Conservation (phyloP, 257 asterid genomes). For the Solanum pinnatisectum region DNA sequence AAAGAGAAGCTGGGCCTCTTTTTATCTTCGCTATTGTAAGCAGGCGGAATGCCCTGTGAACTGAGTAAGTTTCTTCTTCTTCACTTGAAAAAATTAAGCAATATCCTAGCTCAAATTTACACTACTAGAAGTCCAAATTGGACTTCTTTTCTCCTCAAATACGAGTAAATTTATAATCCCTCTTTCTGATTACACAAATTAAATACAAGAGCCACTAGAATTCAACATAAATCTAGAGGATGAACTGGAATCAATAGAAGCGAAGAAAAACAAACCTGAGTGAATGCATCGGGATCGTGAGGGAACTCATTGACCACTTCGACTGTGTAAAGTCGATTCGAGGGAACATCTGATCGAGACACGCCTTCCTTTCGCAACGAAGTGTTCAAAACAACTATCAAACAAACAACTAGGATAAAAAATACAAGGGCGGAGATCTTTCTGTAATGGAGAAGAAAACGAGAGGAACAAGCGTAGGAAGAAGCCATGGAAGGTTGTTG, state of each 20-base stretch:
- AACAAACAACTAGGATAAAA: slow-evolving; percentile 14
- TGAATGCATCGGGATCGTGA: slow-evolving; percentile 77
- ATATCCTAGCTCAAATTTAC: not conserved
- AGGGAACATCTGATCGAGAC: slow-evolving; percentile 10
- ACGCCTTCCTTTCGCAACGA: slow-evolving; percentile 20
- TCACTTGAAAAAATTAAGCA: not conserved
- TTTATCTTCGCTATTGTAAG: not conserved
- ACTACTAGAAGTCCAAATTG: not conserved
- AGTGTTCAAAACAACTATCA: slow-evolving; percentile 18
- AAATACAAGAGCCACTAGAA: not conserved
- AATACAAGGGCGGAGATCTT: slow-evolving; percentile 21
- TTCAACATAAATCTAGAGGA: not conserved
- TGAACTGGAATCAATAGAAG: not conserved
- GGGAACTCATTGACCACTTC: slow-evolving; percentile 70
- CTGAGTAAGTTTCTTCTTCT: not conserved
- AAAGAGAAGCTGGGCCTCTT: not conserved
- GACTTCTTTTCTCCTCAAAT: not conserved
- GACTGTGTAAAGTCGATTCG: slow-evolving; percentile 34
- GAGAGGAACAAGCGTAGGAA: not conserved
- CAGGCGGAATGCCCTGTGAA: not conserved
- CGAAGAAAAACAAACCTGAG: slow-evolving; percentile 45
- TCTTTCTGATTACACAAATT: not conserved
- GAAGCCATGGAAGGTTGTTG: slow-evolving; percentile 18
- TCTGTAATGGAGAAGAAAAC: slow-evolving; percentile 20
- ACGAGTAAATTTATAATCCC: not conserved